phyloP scores from a whole-genome alignment of 441 rosid species.

The Rhodomyrtus psidioides region DNA sequence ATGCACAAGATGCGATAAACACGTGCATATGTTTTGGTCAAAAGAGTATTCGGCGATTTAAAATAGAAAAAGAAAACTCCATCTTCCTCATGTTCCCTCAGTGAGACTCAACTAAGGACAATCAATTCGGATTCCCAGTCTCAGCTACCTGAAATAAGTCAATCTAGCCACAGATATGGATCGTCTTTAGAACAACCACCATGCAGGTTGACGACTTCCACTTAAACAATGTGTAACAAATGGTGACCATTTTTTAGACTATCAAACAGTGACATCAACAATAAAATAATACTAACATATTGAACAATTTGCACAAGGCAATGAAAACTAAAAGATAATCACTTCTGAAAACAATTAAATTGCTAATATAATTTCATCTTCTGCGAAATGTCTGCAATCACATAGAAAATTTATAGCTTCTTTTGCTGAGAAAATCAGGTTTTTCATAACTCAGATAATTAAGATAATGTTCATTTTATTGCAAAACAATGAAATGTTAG shows the following conservation, averaged over 20 bases:
- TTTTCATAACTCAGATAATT: background rate
- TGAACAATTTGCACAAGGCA: background rate
- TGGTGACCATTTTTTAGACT: background rate
- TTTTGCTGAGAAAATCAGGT: background rate
- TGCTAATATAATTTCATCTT: background rate
- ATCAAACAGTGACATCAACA: background rate
- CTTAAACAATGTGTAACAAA: background rate
- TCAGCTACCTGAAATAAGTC: background rate
- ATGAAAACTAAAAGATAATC: background rate
- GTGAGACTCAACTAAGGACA: background rate
- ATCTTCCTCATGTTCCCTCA: background rate
- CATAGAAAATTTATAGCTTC: background rate
- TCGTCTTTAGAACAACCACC: background rate
- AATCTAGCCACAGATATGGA: background rate
- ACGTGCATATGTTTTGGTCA: background rate
- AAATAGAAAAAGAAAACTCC: background rate
- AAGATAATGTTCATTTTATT: background rate
- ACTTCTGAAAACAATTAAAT: background rate
- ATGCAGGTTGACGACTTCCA: background rate
- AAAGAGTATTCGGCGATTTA: background rate
- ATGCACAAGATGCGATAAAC: background rate
- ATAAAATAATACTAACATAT: background rate
- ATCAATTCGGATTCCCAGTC: background rate
- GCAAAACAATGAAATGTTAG: background rate
- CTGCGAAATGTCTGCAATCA: background rate